A percentile compares a stretch with the other conserved stretches of the same genome.
phyloP scores from a whole-genome alignment of 805 yeast genomes.

The Candida sonorensis region DNA sequence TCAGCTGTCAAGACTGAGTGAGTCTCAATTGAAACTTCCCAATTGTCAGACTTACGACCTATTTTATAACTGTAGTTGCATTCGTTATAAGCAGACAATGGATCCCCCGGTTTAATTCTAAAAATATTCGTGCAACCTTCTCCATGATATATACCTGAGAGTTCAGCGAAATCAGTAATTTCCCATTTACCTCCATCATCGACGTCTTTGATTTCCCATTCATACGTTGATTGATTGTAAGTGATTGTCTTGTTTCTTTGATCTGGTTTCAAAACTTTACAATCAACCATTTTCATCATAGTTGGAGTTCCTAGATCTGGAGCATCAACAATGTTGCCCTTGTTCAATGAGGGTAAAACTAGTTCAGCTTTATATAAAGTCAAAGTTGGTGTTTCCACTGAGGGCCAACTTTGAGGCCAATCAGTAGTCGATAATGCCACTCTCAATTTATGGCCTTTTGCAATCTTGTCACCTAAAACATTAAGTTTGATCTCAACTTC shows the following conservation, averaged over 20 bases:
- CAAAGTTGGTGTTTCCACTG: constrained; percentile 33
- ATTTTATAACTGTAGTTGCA: constrained; percentile 34
- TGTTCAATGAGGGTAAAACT: constrained; percentile 24
- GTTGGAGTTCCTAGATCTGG: constrained; percentile 27
- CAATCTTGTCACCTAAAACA: constrained; percentile 31
- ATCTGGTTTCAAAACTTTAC: constrained; percentile 20
- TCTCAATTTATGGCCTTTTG: constrained; percentile 32
- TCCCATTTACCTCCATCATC: constrained; percentile 30
- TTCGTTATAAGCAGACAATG: constrained; percentile 32
- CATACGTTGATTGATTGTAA: constrained; percentile 28
- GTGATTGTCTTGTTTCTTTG: constrained; percentile 20
- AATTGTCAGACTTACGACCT: constrained; percentile 33
- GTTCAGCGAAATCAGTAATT: constrained; percentile 26
- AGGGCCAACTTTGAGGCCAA: constrained; percentile 45
- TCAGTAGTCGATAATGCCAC: constrained; percentile 37
- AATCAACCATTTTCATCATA: constrained; percentile 23
- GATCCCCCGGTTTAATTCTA: constrained; percentile 30
- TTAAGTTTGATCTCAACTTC: constrained; percentile 31
- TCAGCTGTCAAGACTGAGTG: constrained; percentile 28
- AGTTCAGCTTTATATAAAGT: constrained; percentile 26
- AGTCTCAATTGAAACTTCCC: constrained; percentile 31
- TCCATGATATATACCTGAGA: constrained; percentile 34
- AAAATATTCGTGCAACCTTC: constrained; percentile 33
- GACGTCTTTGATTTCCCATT: constrained; percentile 29
- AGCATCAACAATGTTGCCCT: constrained; percentile 7